phyloP scores from a whole-genome alignment of 306 rosid genomes.

The Medicago arabica region DNA sequence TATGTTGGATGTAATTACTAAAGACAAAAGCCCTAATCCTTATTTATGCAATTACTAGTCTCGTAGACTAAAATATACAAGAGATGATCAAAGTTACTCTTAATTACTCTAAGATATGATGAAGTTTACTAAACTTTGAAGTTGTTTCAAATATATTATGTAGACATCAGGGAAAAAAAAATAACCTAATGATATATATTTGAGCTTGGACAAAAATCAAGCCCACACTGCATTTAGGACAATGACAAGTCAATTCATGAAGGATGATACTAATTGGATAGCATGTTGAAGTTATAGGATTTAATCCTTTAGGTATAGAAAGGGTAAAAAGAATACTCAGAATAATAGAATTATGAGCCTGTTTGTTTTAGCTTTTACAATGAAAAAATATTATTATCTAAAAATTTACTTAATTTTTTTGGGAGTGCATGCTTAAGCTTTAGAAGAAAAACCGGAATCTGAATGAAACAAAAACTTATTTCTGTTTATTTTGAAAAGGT shows the following conservation, averaged over 20 bases:
- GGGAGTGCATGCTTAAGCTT: background rate
- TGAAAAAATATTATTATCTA: background rate
- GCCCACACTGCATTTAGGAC: background rate
- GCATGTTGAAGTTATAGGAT: background rate
- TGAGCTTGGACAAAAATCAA: conserved; percentile 4
- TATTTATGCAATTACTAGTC: background rate
- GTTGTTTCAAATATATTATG: background rate
- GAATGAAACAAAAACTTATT: background rate
- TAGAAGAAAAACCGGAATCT: background rate
- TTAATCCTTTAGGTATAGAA: background rate
- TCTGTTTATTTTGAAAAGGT: background rate
- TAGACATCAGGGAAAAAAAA: background rate
- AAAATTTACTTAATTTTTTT: background rate
- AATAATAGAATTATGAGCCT: conserved; percentile 1
- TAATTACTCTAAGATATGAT: background rate
- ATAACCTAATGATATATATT: background rate
- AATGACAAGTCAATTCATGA: background rate
- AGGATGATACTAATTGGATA: conserved; percentile 4
- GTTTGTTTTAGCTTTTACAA: background rate
- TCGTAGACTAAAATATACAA: background rate
- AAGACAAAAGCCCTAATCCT: background rate
- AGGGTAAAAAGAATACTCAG: background rate
- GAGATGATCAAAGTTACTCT: background rate
- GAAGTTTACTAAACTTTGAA: background rate
- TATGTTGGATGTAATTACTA: background rate